Evolutionary conservation across 1,284 basidiomycete species (phyloP), one percentile per base, ranked within the genome.

Genomic region (Papiliotrema fonsecae): DNA sequence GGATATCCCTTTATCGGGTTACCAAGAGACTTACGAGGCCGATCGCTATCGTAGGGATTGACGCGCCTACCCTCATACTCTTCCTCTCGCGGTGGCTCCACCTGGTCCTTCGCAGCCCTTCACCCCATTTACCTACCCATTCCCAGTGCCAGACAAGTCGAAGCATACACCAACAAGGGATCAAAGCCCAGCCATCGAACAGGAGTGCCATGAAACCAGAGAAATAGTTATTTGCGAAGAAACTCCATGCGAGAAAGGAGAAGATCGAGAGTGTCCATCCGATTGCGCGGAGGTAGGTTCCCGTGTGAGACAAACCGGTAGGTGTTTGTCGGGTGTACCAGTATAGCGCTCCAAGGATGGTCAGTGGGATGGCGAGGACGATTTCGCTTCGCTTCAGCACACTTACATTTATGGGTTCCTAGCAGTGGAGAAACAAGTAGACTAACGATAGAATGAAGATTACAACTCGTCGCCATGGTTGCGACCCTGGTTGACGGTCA

Each of bases 251-350:
- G 30, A 49, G 9, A n/a, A 14, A n/a, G 7, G 35, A 28, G n/a
- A 45, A 27, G 6, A 31, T 24, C 10, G 32, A 27, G 13, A 40
- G 5, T 16, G 51, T 11, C 21, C 34, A 19, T 3, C 30, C 16
- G 1, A 32, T 10, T 6, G 41, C 41, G 18, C 18, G 14, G n/a
- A 54, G 28, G 24, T 30, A 22, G 1, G 43, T 42, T 2, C 44
- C 42, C 13, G 19, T 19, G 14, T 38, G 32, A 21, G 45, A 40
- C 40, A 61, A 42, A 16, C 56, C 56, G 26, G 42, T 40, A 7
- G 50, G 42, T 4, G 54, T 58, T 2, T 27, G 25, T 11, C 59
- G 45, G 10, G 59, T 58, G 45, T 55, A 58, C 59, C 59, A 61
- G 45, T 61, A 61, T 4, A 54, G 28, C 0, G 50, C 21, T 34